Percentiles rank a stretch among this genome's conserved stretches.
These are phyloP conservation scores for Sungouiella thailandica DNA, from an alignment of 805 yeast genomes.

Conservation along the genomic window DNA sequence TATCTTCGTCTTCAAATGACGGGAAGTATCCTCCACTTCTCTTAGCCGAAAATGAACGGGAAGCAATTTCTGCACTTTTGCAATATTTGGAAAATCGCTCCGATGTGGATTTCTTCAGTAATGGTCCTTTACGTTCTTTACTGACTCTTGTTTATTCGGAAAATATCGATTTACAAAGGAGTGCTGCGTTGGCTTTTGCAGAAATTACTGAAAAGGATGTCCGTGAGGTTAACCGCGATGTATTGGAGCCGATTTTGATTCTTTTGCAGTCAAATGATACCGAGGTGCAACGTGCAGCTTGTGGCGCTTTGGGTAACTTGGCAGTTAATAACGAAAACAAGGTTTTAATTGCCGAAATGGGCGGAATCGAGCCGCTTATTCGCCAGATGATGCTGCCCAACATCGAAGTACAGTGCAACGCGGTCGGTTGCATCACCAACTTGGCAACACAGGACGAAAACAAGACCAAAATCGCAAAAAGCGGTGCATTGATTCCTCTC, in stretches of 20 bases:
- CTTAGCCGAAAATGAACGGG: constrained; percentile 89
- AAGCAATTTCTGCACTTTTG: constrained; percentile 85
- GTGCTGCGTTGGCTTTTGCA: constrained; percentile 97
- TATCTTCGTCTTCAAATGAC: constrained; percentile 41
- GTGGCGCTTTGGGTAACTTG: constrained; percentile 96
- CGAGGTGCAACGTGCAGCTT: constrained; percentile 97
- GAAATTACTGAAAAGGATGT: constrained; percentile 97
- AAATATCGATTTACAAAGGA: constrained; percentile 88
- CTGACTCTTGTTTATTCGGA: constrained; percentile 93
- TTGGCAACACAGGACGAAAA: constrained; percentile 97
- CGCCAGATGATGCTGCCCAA: constrained; percentile 97
- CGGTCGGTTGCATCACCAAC: constrained; percentile 97
- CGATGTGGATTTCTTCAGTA: constrained; percentile 84
- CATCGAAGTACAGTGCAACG: constrained; percentile 98
- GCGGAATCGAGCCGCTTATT: constrained; percentile 92
- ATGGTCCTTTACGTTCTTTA: constrained; percentile 82
- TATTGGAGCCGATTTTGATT: constrained; percentile 87
- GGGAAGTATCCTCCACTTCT: constrained; percentile 72
- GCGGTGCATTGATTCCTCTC: constrained; percentile 92
- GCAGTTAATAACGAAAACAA: constrained; percentile 97
- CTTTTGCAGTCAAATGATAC: constrained; percentile 82
- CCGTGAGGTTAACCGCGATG: constrained; percentile 83
- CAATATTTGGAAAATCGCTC: constrained; percentile 83
- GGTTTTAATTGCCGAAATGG: constrained; percentile 92
- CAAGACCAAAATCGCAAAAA: constrained; percentile 90